Evolutionary conservation across 2,329 filamentous ascomycete species (phyloP), one percentile per base, ranked within the genome.

Genomic region (Fusarium graminum): DNA sequence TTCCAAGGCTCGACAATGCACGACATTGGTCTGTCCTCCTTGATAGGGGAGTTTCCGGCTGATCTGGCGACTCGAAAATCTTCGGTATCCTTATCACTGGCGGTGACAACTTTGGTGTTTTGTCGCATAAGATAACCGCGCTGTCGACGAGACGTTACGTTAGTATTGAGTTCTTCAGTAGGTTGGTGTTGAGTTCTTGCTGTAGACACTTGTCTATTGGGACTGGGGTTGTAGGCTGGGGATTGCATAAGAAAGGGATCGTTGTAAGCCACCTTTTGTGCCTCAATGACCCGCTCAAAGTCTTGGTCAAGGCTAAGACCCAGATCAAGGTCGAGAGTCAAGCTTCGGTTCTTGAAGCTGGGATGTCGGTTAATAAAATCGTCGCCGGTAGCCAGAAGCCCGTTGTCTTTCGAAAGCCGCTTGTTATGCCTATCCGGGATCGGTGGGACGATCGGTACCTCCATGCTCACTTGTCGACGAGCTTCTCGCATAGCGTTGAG

Each of bases 1-100:
- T 97, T 97, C 95, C 95, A 99, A 16, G 95, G 95, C 79, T 98
- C 95, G 7, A 97, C 95, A 14, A 93, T 95, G 92, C 95, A 97
- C 3, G 93, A 96, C 77, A 96, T 92, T 32, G 93, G 92, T 44
- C 93, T 93, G 6, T 88, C 83, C 72, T 92, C 89, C 74, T 96
- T 92, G 29, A 88, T 75, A 5, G 92, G 88, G 7, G 91, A 92
- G 72, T 87, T 90, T 16, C 86, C 87, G 14, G 86, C 87, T 28
- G 90, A 89, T 54, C 87, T 86, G 22, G 83, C 83, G 25, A 83
- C 77, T 77, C 82, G 78, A 67, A 79, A 67, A 78, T 89, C 74
- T 76, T 90, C 82, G 30, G 82, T 80, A 64, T 90, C 84, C 68
- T 91, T 90, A 77, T 93, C 90, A 76, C 90, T 97, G n/a, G 95